phyloP scores from a whole-genome alignment of 2,329 filamentous ascomycete species.

The Rachicladosporium sp. region DNA sequence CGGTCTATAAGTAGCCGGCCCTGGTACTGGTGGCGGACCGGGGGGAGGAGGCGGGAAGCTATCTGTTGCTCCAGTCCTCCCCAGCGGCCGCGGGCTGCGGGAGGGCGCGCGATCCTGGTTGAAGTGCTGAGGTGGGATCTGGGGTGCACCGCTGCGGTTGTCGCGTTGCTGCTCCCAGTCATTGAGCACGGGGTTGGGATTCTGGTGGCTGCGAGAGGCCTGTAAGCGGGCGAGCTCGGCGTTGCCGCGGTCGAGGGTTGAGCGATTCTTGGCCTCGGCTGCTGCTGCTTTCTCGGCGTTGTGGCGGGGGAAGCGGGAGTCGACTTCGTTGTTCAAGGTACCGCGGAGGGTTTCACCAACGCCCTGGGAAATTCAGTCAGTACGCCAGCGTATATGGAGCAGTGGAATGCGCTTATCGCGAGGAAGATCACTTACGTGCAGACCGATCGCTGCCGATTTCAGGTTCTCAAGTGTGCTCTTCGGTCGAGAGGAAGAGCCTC shows the following conservation, averaged over 20 bases:
- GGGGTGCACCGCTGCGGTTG: too few species aligned
- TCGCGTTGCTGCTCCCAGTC: too few species aligned
- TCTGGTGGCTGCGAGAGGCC: too few species aligned
- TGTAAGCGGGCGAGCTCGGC: constrained; percentile 12
- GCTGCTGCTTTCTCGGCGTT: constrained; percentile 17
- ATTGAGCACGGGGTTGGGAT: too few species aligned
- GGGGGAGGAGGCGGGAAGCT: too few species aligned
- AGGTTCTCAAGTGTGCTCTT: constrained; percentile 12
- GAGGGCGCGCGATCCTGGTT: too few species aligned
- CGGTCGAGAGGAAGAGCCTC: background rate
- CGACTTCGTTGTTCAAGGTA: constrained; percentile 21
- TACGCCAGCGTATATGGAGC: background rate
- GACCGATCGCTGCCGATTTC: constrained; percentile 19
- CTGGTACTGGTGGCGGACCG: too few species aligned
- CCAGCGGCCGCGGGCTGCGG: too few species aligned
- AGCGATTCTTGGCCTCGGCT: constrained; percentile 17
- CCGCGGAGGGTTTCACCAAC: constrained; percentile 23
- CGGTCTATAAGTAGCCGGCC: too few species aligned
- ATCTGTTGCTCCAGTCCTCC: too few species aligned
- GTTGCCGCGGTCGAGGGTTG: constrained; percentile 14
- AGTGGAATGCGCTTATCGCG: too few species aligned
- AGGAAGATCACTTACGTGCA: constrained; percentile 17
- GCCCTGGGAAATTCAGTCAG: constrained; percentile 10
- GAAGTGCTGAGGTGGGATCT: too few species aligned
- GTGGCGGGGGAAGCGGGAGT: constrained; percentile 15